Evolutionary conservation across 2,329 filamentous ascomycete species (phyloP), one percentile per base, ranked within the genome.

Genomic region (Pseudonectria buxi): DNA sequence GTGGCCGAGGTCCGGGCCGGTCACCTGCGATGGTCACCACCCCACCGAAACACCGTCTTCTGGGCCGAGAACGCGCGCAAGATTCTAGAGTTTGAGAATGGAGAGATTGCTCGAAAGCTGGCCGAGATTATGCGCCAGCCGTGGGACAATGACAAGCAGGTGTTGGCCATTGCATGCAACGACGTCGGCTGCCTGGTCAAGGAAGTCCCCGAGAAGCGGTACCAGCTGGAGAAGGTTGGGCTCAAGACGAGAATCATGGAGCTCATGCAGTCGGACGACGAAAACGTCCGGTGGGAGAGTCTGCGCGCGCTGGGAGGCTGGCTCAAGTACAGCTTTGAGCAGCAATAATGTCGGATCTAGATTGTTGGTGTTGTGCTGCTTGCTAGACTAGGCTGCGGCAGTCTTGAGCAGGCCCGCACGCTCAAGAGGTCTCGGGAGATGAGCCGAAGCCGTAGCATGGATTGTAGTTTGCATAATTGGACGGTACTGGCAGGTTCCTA

Each of bases 201-300:
- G 62, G 86, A 94, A 61, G 84, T 90, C 36, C 88, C 89, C 0
- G 88, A 94, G 67, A 85, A 82, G 67, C 72, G 89, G 54, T 68
- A 72, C 39, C 76, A 83, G 58, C 71, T 95, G 50, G 89, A 95
- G 67, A 88, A 81, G 65, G 62, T 88, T 28, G 87, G 87, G 0
- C 63, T 95, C 44, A 95, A 95, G 74, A 77, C 76, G 13, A 74
- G 86, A 47, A 82, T 95, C 41, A 94, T 95, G 88, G 85, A 88
- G 65, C 70, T 95, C 54, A 95, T 95, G 89, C 81, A 78, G 53
- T 86, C 94, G 56, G 73, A 79, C 39, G 87, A 95, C 53, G 88
- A 95, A 67, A 81, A 78, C 40, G 86, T 95, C 30, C 74, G 89
- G 55, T 95, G 88, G 87, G 89, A 95, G 69, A 92, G 86, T 62